Evolutionary conservation across 2,329 filamentous ascomycete genomes (phyloP), one percentile per base, ranked within the genome.

Genomic region (Arthrinium phaeospermum): DNA sequence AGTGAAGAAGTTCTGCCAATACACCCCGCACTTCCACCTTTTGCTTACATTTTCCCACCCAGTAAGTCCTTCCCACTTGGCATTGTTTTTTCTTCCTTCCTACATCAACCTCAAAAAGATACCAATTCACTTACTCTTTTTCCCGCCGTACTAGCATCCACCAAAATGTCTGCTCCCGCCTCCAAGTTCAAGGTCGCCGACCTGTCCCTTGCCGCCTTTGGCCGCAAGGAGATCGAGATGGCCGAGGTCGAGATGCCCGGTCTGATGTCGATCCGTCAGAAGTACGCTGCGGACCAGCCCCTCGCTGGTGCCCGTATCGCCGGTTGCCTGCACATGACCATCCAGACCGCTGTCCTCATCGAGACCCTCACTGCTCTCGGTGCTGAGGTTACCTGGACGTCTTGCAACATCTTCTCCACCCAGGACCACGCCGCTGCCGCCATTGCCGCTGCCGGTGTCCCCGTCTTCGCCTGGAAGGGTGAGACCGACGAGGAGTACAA

Each of bases 401-500:
- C 93, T 80, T 99, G 96, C 93, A 98, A 99, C 91, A 98, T 99
- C 87, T 99, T 98, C 93, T 96, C 93, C 84, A 98, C 96, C 80
- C 96, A 98, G 87, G 96, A 98, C 88, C 96, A 98, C 87, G 96
- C 96, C 80, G 96, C 96, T 71, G 95, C 96, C 78, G 96, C 96
- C 84, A 98, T 99, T 87, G 96, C 96, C 79, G 96, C 96, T 72
- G 89, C 91, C 71, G 96, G 96, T 84, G 93, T 97, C 77, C 95
- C 96, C 80, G 96, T 99, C 80, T 90, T 91, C 77, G 89, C 90
- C 84, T 91, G 90, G 89, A 91, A 91, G 86, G 89, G 95, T 82
- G 96, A 99, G 94, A 98, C 96, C 79, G 96, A 99, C 88, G 96
- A 98, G 88, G 96, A 98, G 90, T 99, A 98, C 91, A 91, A 97